Base-by-base conservation (phyloP, 2,329 filamentous ascomycete species). In the Arthrinium puccinioides region DNA sequence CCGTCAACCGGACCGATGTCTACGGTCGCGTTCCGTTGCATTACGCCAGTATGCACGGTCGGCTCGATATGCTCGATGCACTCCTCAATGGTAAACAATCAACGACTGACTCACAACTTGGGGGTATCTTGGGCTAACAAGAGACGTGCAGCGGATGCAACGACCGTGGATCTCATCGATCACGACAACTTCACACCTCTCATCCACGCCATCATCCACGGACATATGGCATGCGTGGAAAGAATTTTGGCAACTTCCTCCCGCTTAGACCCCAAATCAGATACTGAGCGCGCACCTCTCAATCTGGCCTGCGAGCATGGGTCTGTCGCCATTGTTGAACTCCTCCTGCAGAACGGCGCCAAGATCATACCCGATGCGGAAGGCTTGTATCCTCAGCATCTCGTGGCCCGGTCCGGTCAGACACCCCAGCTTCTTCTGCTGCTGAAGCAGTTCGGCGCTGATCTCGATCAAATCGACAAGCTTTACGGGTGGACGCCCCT, bases 161-260 rank as follows among this genome's bases (percentile, higher is more conserved):
- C 77, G 15, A 95, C 87, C 0, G 84, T 97, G 43, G 81, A 97
- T 55, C 69, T 84, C 27, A 89, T 89, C 55, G 92, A 98, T 54
- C 86, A 97, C 55, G 90, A 98, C 64, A 96, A 95, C 61, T 98
- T 95, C 59, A 97, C 90, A 0, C 89, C 92, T 1, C 67, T 98
- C 31, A 92, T 98, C 40, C 92, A 97, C 61, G 84, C 87, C 29
- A 96, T 97, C 45, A 89, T 95, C 37, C 88, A 94, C 53, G 82
- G 84, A 18, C 82, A 92, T 43, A 67, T 90, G 15, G 73, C 79
- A 33, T 94, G 87, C 55, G 88, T 94, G 3, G 73, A 87, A 55
- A 75, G 79, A 36, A 72, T 98, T 29, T 76, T 98, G 16, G 70
- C 74, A 20, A 79, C 77, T 49, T 83, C 84, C 37, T 88, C 90